Percentiles rank a stretch among this genome's conserved stretches.
Evolutionary conservation across 257 asterid genomes (phyloP).

Genomic region (Orobanche coerulescens): DNA sequence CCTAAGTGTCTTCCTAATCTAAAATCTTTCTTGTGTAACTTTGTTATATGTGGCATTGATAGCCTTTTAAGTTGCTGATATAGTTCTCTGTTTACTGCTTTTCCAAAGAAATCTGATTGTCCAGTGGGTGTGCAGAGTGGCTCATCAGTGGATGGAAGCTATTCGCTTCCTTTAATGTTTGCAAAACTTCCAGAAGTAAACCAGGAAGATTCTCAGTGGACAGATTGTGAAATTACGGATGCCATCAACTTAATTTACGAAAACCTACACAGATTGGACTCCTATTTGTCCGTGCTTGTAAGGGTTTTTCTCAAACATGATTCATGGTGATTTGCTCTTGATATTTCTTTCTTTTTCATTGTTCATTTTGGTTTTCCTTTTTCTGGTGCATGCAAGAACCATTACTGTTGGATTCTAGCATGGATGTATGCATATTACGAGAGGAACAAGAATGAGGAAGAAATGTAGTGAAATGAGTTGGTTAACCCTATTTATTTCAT

Average conservation of each 20-base stretch:
- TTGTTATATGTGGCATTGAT: slow-evolving; percentile 4
- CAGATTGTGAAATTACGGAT: slow-evolving; percentile 74
- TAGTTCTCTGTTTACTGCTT: slow-evolving; percentile 1
- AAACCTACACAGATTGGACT: slow-evolving; percentile 66
- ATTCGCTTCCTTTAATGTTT: slow-evolving; percentile 70
- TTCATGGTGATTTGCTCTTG: slow-evolving; percentile 19
- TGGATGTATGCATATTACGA: no score
- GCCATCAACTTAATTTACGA: slow-evolving; percentile 68
- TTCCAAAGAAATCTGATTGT: slow-evolving; percentile 16
- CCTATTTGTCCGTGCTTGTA: slow-evolving; percentile 75
- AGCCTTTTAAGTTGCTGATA: slow-evolving; percentile 12
- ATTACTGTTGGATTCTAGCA: no score
- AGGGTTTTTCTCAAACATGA: slow-evolving; percentile 30
- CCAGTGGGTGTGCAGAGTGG: slow-evolving; percentile 54
- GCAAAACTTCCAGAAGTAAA: slow-evolving; percentile 83
- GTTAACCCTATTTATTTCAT: no score
- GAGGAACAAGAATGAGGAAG: no score
- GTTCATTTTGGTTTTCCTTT: slow-evolving; percentile 14
- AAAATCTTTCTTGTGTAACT: slow-evolving; percentile 11
- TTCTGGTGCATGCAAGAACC: slow-evolving; percentile 12
- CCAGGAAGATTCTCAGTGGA: slow-evolving; percentile 86
- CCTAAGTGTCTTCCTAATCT: neutral
- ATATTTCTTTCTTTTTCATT: neutral
- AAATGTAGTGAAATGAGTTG: no score
- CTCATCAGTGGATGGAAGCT: slow-evolving; percentile 84